phyloP scores from a whole-genome alignment of 164 flowering plant species.

The Brasenia schreberi region DNA sequence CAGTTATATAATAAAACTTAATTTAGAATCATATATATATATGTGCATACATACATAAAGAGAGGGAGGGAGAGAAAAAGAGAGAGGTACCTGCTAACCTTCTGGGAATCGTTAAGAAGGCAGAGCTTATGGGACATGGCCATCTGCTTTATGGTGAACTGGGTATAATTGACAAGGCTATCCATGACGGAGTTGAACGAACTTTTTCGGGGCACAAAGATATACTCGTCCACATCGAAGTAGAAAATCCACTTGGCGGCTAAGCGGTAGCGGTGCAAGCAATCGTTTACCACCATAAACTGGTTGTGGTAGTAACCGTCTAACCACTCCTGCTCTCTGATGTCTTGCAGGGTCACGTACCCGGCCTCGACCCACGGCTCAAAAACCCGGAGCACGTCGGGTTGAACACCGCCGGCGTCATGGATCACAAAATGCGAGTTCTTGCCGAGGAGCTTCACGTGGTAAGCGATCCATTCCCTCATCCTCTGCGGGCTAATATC shows the following conservation, averaged over 20 bases:
- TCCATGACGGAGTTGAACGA: constrained; percentile 41
- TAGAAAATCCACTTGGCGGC: constrained; percentile 86
- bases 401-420: constrained; percentile 88
- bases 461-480: constrained; percentile 92
- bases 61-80: neutral
- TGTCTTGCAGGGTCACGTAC: constrained; percentile 75
- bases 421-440: constrained; percentile 74
- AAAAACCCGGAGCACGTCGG: constrained; percentile 57
- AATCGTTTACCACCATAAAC: constrained; percentile 86
- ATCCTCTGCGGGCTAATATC: constrained; percentile 68
- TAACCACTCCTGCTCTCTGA: constrained; percentile 70
- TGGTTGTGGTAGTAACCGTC: constrained; percentile 97
- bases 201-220: constrained; percentile 51
- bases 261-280: constrained; percentile 69
- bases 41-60: too few species aligned
- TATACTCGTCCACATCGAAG: constrained; percentile 88
- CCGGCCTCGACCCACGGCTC: constrained; percentile 93
- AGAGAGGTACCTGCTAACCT: constrained; percentile 34
- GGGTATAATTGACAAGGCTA: constrained; percentile 38
- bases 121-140: constrained; percentile 77
- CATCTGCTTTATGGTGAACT: constrained; percentile 84
- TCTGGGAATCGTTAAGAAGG: constrained; percentile 28
- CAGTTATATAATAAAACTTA: too few species aligned
- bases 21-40: too few species aligned
- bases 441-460: constrained; percentile 57